Conservation (phyloP, 345 rosid species). For the Lepidium africanum region DNA sequence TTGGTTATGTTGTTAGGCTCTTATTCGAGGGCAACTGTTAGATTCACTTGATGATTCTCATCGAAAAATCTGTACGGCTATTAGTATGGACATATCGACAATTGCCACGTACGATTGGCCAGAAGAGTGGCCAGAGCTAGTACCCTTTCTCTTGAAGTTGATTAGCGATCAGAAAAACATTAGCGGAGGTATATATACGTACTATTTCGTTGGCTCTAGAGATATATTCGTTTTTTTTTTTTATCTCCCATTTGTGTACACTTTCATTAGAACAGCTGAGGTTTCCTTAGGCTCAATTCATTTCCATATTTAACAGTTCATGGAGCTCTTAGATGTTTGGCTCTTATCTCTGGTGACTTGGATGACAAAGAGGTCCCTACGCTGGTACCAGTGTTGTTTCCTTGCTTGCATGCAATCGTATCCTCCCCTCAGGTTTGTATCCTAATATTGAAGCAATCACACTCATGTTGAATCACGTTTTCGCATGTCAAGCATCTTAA, state of each 20-base stretch:
- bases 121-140: conserved; percentile 79
- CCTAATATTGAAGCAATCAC: neutral
- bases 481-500: neutral
- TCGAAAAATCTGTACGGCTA: conserved; percentile 75
- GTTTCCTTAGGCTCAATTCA: conserved; percentile 5
- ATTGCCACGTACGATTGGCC: conserved; percentile 88
- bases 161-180: conserved; percentile 50
- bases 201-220: neutral
- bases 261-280: neutral
- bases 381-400: conserved; percentile 70
- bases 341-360: conserved; percentile 76
- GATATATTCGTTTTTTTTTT: neutral
- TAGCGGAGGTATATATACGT: conserved; percentile 50
- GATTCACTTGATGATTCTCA: conserved; percentile 68
- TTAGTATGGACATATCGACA: conserved; percentile 79
- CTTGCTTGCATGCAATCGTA: conserved; percentile 68
- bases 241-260: neutral
- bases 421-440: conserved; percentile 71
- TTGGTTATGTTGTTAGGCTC: conserved; percentile 46
- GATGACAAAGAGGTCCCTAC: conserved; percentile 74
- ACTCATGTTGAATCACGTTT: neutral
- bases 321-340: conserved; percentile 84
- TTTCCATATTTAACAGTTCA: conserved; percentile 45
- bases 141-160: conserved; percentile 68
- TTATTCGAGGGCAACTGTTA: conserved; percentile 64